A percentile compares a stretch with the other conserved stretches of the same genome.
phyloP scores from a whole-genome alignment of 371 early-diverging fungal species.

The Mucor lusitanicus region DNA sequence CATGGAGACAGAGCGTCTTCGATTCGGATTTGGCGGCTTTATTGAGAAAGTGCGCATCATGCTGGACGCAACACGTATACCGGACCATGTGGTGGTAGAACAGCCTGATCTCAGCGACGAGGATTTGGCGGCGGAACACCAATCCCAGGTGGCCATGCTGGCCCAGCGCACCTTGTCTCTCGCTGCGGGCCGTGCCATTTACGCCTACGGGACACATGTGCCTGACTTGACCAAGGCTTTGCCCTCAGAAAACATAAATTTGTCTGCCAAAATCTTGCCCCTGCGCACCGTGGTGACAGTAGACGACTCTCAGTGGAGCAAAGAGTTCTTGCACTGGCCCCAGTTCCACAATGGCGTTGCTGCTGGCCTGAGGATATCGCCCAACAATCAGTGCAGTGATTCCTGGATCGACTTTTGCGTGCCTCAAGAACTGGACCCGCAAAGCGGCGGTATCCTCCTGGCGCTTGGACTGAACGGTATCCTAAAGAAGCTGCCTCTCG shows the following conservation, averaged over 20 bases:
- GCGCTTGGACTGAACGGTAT: constrained; percentile 84
- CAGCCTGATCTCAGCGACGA: constrained; percentile 47
- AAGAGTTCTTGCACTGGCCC: constrained; percentile 74
- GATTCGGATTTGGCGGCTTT: constrained; percentile 68
- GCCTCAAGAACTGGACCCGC: constrained; percentile 50
- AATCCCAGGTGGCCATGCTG: constrained; percentile 48
- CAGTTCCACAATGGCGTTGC: constrained; percentile 88
- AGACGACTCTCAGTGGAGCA: constrained; percentile 43
- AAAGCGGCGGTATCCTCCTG: constrained; percentile 82
- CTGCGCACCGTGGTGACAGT: constrained; percentile 54
- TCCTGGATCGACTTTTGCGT: constrained; percentile 83
- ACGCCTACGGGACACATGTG: constrained; percentile 65
- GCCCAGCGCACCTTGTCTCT: constrained; percentile 67
- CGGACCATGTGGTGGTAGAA: constrained; percentile 42
- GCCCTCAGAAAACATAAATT: constrained; percentile 56
- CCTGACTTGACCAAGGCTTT: constrained; percentile 57
- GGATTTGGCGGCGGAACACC: constrained; percentile 53
- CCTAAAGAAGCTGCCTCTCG: constrained; percentile 60
- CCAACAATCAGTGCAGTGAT: constrained; percentile 56
- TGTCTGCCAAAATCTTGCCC: constrained; percentile 68
- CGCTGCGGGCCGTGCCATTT: constrained; percentile 68
- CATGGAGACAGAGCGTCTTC: constrained; percentile 38
- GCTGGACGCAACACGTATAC: constrained; percentile 50
- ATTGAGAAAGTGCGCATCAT: constrained; percentile 63
- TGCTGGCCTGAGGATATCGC: constrained; percentile 71